These are phyloP conservation scores for Amniculicola lignicola DNA, from an alignment of 495 filamentous ascomycete species.

Conservation along the genomic window DNA sequence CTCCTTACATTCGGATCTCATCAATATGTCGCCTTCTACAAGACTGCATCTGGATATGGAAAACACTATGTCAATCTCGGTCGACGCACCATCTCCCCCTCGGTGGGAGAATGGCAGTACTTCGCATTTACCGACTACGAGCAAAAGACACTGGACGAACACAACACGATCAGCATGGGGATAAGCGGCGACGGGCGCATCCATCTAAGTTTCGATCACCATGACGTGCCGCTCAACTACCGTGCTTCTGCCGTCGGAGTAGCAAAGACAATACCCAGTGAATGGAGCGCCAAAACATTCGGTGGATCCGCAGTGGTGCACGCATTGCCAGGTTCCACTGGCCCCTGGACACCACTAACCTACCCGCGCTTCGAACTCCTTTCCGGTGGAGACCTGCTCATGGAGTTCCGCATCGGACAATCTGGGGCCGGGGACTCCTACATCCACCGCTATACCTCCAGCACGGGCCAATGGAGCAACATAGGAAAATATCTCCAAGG, in stretches of 20 bases:
- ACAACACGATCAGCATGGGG: slow-evolving; percentile 25
- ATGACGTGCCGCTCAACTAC: slow-evolving; percentile 27
- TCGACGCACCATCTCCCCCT: slow-evolving; percentile 7
- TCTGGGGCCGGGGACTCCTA: slow-evolving; percentile 25
- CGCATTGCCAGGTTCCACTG: slow-evolving; percentile 15
- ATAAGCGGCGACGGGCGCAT: slow-evolving; percentile 24
- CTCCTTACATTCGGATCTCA: slow-evolving; percentile 21
- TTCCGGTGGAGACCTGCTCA: slow-evolving; percentile 15
- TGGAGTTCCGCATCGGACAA: slow-evolving; percentile 26
- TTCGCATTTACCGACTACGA: slow-evolving; percentile 26
- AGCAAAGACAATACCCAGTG: slow-evolving; percentile 12
- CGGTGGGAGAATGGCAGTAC: slow-evolving; percentile 9
- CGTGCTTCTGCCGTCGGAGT: slow-evolving; percentile 10
- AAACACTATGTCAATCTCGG: slow-evolving; percentile 25
- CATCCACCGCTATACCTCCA: slow-evolving; percentile 19
- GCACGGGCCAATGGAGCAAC: slow-evolving; percentile 6
- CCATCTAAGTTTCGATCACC: slow-evolving; percentile 22
- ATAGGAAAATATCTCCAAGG: slow-evolving; percentile 23
- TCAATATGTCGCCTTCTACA: slow-evolving; percentile 25
- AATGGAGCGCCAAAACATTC: slow-evolving; percentile 9
- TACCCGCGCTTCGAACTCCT: slow-evolving; percentile 20
- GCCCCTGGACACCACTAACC: slow-evolving; percentile 20
- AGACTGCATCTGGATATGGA: slow-evolving; percentile 12
- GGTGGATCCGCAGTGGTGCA: slow-evolving; percentile 15
- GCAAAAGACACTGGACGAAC: slow-evolving; percentile 24